A percentile compares a stretch with the other conserved stretches of the same genome.
Evolutionary conservation across 164 flowering plant genomes (phyloP).

Genomic region (Chimonanthus praecox): DNA sequence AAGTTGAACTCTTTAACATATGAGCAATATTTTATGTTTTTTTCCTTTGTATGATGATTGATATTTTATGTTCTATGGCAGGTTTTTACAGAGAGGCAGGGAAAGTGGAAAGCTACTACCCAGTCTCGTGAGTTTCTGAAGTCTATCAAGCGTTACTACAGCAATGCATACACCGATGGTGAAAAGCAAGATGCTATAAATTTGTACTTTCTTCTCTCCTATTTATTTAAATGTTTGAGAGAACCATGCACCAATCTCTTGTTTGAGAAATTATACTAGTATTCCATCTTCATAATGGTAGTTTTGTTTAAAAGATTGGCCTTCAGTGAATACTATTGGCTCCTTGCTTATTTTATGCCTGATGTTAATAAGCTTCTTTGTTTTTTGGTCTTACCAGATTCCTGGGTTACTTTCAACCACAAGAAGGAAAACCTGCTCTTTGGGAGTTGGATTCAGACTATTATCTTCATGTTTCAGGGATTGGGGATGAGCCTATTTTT

Average conservation of each 20-base stretch:
- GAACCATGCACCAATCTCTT: no score
- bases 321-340: background rate
- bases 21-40: background rate
- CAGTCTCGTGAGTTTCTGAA: constrained; percentile 89
- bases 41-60: background rate
- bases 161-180: constrained; percentile 93
- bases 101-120: constrained; percentile 98
- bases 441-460: constrained; percentile 99
- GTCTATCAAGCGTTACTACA: constrained; percentile 90
- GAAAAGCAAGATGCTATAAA: constrained; percentile 99
- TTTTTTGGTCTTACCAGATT: constrained; percentile 46
- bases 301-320: constrained; percentile 1
- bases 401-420: constrained; percentile 92
- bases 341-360: background rate
- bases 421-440: constrained; percentile 93
- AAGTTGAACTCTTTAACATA: background rate
- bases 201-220: constrained; percentile 38
- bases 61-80: constrained; percentile 17
- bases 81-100: constrained; percentile 99
- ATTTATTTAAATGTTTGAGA: background rate
- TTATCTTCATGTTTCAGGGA: constrained; percentile 90
- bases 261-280: background rate
- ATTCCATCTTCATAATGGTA: background rate
- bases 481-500: constrained; percentile 65
- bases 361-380: constrained; percentile 2